Evolutionary conservation across 306 rosid species (phyloP), one percentile per base, ranked within the genome.

Genomic region (Bauhinia variegata): DNA sequence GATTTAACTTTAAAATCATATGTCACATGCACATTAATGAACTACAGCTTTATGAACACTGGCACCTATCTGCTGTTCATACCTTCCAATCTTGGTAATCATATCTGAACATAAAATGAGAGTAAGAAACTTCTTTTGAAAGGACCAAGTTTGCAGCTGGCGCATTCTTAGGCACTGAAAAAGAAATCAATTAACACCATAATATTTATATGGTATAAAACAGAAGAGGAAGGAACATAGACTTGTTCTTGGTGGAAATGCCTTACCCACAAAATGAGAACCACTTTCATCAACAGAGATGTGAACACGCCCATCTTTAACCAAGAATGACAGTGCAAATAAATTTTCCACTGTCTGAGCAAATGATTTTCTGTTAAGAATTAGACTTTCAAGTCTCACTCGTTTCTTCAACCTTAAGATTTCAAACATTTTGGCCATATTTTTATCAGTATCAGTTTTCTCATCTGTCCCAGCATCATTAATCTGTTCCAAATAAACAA

Each of bases 61-160:
- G 46, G 51, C 39, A 18, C 32, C 18, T 23, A 23, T 23, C 28
- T 2, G 28, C 28, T n/a, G 2, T 59, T 38, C 54, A 38, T 85
- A 91, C 97, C 97, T 82, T 85, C 97, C 97, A 89, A 75, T 92
- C 96, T 49, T 82, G 65, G 72, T 73, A 89, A 78, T 92, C 96
- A 60, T 61, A 76, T 84, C 96, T 82, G 87, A 92, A 87, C 52
- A 92, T 81, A 74, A 92, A 92, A 74, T 87, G 96, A 52, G 73
- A 67, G 70, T 80, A 85, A 60, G 77, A 60, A 54, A 83, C 91
- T 57, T 82, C 79, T 59, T 79, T 78, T 7, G 89, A 82, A 68
- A 73, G 67, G 13, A 82, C 60, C 3, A 77, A 66, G 36, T 73
- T 70, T 11, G 86, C 81, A 12, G 80, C 78, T 0, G 97, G 91